Evolutionary conservation across 169 alveolate species (phyloP), one percentile per base, ranked within the genome.

Genomic region (Plasmodium inui): DNA sequence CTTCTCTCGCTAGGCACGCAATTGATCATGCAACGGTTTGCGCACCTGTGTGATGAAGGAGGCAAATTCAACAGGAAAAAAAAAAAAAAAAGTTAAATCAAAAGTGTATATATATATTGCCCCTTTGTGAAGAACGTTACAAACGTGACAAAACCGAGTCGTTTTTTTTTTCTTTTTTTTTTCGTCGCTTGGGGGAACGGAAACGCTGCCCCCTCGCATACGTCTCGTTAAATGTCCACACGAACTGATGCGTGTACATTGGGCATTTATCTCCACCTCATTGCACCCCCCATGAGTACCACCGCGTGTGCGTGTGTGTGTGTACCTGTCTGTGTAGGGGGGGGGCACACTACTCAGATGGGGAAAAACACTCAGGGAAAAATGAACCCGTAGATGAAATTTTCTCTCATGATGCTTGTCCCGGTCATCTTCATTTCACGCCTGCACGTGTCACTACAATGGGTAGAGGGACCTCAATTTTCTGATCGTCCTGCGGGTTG

Each of bases 391-490:
- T 14, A 14, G 14, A 50, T 50, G 22, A 17, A 50, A 37, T 37
- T 37, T 37, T 50, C 26, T 12, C 22, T 26, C 19, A 12, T 14
- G 22, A 14, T 50, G 61, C 22, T 17, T 17, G 0, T 50, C 61
- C 26, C 22, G 61, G 61, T 22, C 26, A 50, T 67, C 0, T 67
- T 41, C 17, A 17, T 26, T 67, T 67, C 17, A 28, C 37, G 6
- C 1, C 22, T 26, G 19, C 76, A 67, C n/a, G 4, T 67, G 76
- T 8, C n/a, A n/a, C 10, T 81, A 81, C 26, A 81, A 3, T 6
- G 86, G 86, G 2, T 81, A 81, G 17, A 81, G 76, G 12, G 86
- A 50, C 39, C 86, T 81, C 46, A 81, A 81, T 17, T 81, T 81
- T 81, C 50, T 81, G 37, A 81, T 81, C n/a, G 86, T 81, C 44